Base-by-base conservation (phyloP, 2,329 filamentous ascomycete genomes). In the Aureobasidium namibiae region DNA sequence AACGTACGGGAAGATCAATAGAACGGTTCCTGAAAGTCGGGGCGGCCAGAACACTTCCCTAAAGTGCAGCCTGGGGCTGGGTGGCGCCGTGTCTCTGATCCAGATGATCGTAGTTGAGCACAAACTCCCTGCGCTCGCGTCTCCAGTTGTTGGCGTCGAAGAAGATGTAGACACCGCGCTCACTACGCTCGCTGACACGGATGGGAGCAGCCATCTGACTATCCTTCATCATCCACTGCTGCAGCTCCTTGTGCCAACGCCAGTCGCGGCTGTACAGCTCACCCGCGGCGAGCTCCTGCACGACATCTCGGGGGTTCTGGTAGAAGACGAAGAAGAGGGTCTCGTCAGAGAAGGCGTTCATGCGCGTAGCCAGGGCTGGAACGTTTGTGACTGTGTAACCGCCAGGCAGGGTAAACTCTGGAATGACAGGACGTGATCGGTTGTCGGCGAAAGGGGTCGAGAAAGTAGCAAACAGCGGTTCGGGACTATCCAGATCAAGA, bases 291-390 rank as follows among this genome's bases (percentile, higher is more conserved):
- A 85, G 74, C 67, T 88, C 85, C 67, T 88, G 85, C 69, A 84
- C 76, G 59, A 86, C 79, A 66, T 87, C 84, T 61, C 82, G 76
- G 14, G 84, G 83, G 74, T 83, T 81, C 63, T 82, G 84, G 72
- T 87, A 88, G 76, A 88, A 88, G 61, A 87, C 85, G 67, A 83
- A 84, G 68, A 88, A 85, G 4, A 88, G 75, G 0, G 85, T 87
- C 68, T 88, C 85, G 56, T 73, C 71, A 34, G 68, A 69, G 61
- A 73, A 68, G 13, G 67, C 67, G 31, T 61, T 61, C 60, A 73
- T 69, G 29, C 71, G 61, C 23, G 61, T 56, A 16, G 81, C 77
- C 21, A 87, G 73, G 8, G 81, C 78, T 53, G 85, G 84, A 11
- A 87, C 83, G 65, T 87, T 88, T 59, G 79, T 81, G 10, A 88